Evolutionary conservation across 768 basidiomycete species (phyloP), one percentile per base, ranked within the genome.

Genomic region (Xerocomus spinulosus): DNA sequence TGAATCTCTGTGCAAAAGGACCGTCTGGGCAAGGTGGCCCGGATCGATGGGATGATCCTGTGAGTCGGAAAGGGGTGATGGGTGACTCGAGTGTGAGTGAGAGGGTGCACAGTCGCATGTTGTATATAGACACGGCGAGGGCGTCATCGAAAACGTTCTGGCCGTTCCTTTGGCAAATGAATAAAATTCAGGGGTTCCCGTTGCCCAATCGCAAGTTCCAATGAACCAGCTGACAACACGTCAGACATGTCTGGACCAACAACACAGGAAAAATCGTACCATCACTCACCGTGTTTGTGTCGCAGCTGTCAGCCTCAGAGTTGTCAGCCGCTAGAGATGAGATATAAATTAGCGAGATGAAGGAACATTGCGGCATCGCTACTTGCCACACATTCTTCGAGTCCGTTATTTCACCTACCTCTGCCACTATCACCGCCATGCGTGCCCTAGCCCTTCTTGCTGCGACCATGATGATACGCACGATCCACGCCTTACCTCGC

Each of bases 341-440:
- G 5, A 44, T 58, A 63, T 53, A 64, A 55, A 43, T 36, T 30
- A 12, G 47, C 23, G 29, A 44, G 36, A 42, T 29, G 32, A 25
- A 26, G 30, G 25, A 23, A 32, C 4, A 39, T 39, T 43, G 21
- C 23, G 47, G 26, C 37, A 49, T 48, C 47, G 9, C 36, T 43
- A 38, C 38, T n/a, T n/a, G n/a, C n/a, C n/a, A n/a, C 20, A 38
- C 37, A 36, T 29, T 14, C 33, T 35, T 40, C 41, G 26, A 30
- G 14, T 13, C 51, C 23, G 38, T 40, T 29, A 37, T 38, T 60
- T n/a, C 37, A 55, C 37, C 26, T 33, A 44, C 45, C 48, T 46
- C 48, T 35, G 35, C 49, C 42, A 38, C 43, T 37, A 37, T 48
- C 62, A 59, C 51, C 51, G 53, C 53, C 56, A 68, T 68, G 63